phyloP scores from a whole-genome alignment of 805 yeast genomes.

The Metschnikowia similis region DNA sequence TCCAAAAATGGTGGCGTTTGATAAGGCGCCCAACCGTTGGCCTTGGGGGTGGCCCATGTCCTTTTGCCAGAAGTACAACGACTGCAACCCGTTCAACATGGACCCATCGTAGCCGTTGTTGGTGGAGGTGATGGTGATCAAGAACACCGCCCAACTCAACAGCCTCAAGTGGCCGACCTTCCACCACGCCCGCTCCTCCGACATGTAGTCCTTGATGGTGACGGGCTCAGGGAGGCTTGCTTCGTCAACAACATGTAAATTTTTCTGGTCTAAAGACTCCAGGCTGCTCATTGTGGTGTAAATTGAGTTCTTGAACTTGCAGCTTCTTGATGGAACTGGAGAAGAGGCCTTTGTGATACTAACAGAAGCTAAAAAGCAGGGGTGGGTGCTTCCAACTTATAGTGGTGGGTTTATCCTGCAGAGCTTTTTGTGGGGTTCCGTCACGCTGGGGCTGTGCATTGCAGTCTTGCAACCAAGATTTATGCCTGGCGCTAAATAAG shows the following conservation, averaged over 20 bases:
- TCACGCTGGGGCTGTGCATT: no score
- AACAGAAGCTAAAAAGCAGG: no score
- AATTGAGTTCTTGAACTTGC: no score
- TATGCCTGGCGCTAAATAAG: no score
- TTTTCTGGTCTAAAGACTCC: not conserved
- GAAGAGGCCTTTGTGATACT: no score
- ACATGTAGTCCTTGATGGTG: conserved; percentile 12
- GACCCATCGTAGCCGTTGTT: conserved; percentile 30
- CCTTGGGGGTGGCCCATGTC: conserved; percentile 28
- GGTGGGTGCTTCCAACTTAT: no score
- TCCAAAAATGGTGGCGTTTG: conserved; percentile 33
- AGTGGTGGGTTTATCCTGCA: no score
- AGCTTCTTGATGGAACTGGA: no score
- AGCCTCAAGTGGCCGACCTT: conserved; percentile 33
- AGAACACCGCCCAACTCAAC: conserved; percentile 35
- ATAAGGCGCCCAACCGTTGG: conserved; percentile 21
- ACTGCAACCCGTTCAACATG: conserved; percentile 49
- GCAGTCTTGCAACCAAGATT: no score
- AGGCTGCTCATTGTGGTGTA: not conserved
- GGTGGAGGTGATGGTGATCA: conserved; percentile 44
- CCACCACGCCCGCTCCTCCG: conserved; percentile 25
- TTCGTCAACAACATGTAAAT: not conserved
- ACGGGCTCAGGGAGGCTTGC: not conserved
- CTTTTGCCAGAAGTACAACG: conserved; percentile 37
- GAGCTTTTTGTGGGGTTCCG: no score